Conservation (phyloP, 179 eudicot species). For the Camellia oleifera region DNA sequence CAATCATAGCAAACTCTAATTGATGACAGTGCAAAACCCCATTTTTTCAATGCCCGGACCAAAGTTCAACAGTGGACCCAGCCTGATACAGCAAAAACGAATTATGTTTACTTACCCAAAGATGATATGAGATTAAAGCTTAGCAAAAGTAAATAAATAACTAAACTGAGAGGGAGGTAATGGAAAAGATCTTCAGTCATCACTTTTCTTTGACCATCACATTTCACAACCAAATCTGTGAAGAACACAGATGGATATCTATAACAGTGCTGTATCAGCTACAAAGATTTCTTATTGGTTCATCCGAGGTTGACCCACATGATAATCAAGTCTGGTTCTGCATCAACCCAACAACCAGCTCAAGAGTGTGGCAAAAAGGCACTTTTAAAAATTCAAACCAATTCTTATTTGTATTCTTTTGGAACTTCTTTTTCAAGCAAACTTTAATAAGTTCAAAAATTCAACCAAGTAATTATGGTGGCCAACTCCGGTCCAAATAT, state of each 20-base stretch:
- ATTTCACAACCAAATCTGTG: slow-evolving; percentile 21
- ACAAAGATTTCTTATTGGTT: slow-evolving; percentile 24
- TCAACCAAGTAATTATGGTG: not conserved
- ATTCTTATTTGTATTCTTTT: not conserved
- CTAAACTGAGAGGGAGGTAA: not conserved
- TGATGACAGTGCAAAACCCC: slow-evolving; percentile 8
- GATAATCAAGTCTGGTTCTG: slow-evolving; percentile 14
- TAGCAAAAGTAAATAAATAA: not conserved
- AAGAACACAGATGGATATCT: slow-evolving; percentile 27
- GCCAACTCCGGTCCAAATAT: slow-evolving; percentile 16
- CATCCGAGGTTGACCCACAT: slow-evolving; percentile 13
- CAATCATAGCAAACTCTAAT: slow-evolving; percentile 16
- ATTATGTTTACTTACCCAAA: slow-evolving; percentile 19
- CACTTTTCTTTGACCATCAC: slow-evolving; percentile 18
- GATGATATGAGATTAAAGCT: not conserved
- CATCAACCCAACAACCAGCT: slow-evolving; percentile 8
- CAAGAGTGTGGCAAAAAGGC: slow-evolving; percentile 9
- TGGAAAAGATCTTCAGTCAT: not conserved
- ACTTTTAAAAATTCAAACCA: not conserved
- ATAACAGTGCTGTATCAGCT: slow-evolving; percentile 30
- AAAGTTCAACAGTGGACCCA: slow-evolving; percentile 14
- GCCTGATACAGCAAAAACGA: slow-evolving; percentile 1
- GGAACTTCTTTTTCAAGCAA: not conserved
- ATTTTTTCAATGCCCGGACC: not conserved
- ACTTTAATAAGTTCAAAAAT: not conserved